phyloP scores from a whole-genome alignment of 768 basidiomycete species.

The Pholiota microspora region DNA sequence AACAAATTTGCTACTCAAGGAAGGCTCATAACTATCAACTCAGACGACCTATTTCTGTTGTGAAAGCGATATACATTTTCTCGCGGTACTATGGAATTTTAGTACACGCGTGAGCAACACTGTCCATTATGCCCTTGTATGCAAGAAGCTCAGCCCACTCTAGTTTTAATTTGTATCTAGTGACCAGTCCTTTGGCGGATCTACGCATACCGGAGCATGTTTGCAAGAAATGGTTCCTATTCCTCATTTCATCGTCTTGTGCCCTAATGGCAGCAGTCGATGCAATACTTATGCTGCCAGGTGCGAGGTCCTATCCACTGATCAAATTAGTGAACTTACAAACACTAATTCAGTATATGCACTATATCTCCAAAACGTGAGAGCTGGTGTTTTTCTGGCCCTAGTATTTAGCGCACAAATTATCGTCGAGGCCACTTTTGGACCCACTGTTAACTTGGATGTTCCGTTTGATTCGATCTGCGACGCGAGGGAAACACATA shows the following conservation, averaged over 20 bases:
- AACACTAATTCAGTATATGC: not conserved
- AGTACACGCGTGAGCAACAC: not conserved
- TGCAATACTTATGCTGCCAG: not conserved
- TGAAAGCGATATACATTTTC: not conserved
- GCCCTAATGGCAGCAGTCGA: not conserved
- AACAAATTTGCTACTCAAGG: too few species aligned
- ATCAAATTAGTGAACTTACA: too few species aligned
- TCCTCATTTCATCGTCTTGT: not conserved
- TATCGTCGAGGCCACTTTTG: not conserved
- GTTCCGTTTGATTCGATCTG: not conserved
- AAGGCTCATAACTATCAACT: too few species aligned
- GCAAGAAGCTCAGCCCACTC: not conserved
- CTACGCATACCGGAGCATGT: not conserved
- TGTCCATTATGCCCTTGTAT: not conserved
- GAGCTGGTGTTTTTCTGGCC: not conserved
- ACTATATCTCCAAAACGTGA: not conserved
- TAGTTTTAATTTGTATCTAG: not conserved
- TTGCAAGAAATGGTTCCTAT: not conserved
- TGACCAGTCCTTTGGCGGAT: not conserved
- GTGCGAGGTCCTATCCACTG: too few species aligned
- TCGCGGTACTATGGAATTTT: not conserved
- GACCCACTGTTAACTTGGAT: not conserved
- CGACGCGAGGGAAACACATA: not conserved
- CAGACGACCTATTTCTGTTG: not conserved
- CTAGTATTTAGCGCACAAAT: not conserved